Evolutionary conservation across 2,329 filamentous ascomycete genomes (phyloP), one percentile per base, ranked within the genome.

Genomic region (Talaromyces sp.): DNA sequence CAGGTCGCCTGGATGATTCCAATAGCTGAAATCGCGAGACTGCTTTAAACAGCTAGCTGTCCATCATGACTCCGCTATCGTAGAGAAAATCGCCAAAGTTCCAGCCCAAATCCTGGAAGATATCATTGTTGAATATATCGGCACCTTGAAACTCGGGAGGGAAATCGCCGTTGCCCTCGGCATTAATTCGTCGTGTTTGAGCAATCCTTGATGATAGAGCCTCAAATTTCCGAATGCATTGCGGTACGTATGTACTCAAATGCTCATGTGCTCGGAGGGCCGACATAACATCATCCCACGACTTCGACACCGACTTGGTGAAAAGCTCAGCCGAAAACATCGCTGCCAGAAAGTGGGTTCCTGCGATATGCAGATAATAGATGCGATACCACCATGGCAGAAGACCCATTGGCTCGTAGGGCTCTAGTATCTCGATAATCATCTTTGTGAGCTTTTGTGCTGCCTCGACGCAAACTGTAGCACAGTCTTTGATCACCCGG

Each of bases 321-420:
- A 69, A 74, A n/a, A 74, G 62, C 3, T 73, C 71, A 2, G 68
- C 48, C 31, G 22, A 24, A 31, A 72, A 66, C 73, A 74, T 70
- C 41, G 68, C 67, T 22, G 68, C 69, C 9, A 70, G 54, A 41
- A 70, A 68, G 24, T 63, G 68, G 11, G 60, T 63, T 1, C 66
- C 69, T 2, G 68, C 69, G 14, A 70, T 69, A 50, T 70, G 69
- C n/a, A 70, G 59, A 39, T 68, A 68, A 54, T 69, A 70, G 24
- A 70, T 65, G 39, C 69, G 66, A 43, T 65, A 65, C 68, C 69
- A 70, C 69, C 69, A 70, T 11, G 69, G 67, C 11, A 70, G 24
- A 9, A 70, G 62, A 19, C 66, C 67, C n/a, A 70, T 67, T 52
- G 65, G 43, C 31, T 66, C 33, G n/a, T 65, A 22, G 7, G 65